Evolutionary conservation across 768 basidiomycete genomes (phyloP).

Genomic region (Auriscalpium orientale): DNA sequence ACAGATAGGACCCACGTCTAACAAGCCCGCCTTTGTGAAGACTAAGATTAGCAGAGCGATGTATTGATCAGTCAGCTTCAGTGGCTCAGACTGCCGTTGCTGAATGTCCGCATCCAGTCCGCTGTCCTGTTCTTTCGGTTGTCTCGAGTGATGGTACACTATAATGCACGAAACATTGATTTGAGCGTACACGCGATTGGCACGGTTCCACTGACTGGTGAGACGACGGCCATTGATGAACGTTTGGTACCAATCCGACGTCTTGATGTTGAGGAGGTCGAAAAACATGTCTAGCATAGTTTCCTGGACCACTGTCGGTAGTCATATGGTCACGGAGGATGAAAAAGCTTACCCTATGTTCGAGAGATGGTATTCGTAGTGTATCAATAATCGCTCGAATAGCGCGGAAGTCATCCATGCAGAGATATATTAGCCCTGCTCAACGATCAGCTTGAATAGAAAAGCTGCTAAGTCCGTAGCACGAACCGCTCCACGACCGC

Average conservation of each 20-base stretch:
- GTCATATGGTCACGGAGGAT: neutral
- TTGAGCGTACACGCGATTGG: neutral
- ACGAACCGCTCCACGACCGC: constrained; percentile 88
- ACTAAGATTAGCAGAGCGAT: constrained; percentile 78
- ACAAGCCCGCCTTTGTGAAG: constrained; percentile 78
- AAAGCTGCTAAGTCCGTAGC: neutral
- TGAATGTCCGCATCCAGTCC: constrained; percentile 21
- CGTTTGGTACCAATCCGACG: constrained; percentile 87
- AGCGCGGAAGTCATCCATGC: constrained; percentile 81
- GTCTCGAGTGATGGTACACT: constrained; percentile 48
- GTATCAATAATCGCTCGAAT: constrained; percentile 81
- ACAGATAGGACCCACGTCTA: constrained; percentile 55
- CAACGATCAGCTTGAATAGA: neutral
- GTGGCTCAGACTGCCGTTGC: constrained; percentile 40
- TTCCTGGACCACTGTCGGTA: constrained; percentile 46
- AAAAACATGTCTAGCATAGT: constrained; percentile 92
- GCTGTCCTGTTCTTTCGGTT: constrained; percentile 8
- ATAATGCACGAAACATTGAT: neutral
- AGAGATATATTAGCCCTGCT: constrained; percentile 84
- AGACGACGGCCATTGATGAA: constrained; percentile 85
- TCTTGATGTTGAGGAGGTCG: constrained; percentile 83
- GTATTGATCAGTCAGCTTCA: constrained; percentile 90
- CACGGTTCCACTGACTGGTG: constrained; percentile 51
- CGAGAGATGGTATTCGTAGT: constrained; percentile 80
- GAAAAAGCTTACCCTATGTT: constrained; percentile 60